Evolutionary conservation across 2,329 filamentous ascomycete genomes (phyloP).

Genomic region (Colletotrichum liriopes): DNA sequence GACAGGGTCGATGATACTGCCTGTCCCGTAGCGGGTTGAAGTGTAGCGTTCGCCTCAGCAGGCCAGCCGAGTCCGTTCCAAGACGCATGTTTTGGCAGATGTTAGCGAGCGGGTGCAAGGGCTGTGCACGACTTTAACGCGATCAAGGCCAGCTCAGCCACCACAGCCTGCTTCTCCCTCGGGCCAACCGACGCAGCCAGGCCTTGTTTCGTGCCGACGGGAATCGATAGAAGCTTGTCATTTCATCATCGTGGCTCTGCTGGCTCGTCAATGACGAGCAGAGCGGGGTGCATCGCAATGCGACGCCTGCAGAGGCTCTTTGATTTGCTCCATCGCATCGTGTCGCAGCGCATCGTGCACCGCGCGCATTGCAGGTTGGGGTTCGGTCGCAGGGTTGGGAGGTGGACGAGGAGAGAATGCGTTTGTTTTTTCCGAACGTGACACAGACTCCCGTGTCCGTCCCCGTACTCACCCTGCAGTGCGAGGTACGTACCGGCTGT

Average conservation of each 20-base stretch:
- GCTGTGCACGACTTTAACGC: constrained; percentile 34
- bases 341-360: neutral
- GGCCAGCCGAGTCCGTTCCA: neutral
- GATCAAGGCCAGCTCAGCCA: constrained; percentile 22
- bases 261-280: constrained; percentile 3
- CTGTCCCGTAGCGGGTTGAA: neutral
- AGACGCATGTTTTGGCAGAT: constrained; percentile 1
- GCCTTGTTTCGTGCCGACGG: constrained; percentile 29
- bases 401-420: neutral
- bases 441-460: constrained; percentile 10
- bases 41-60: constrained; percentile 10
- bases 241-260: constrained; percentile 23
- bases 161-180: constrained; percentile 28
- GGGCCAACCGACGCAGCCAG: constrained; percentile 32
- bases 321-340: constrained; percentile 4
- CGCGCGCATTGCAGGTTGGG: neutral
- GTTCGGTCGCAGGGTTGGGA: neutral
- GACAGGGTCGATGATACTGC: constrained; percentile 8
- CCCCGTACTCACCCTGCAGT: neutral
- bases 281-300: constrained; percentile 24
- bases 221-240: constrained; percentile 19
- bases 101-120: constrained; percentile 19
- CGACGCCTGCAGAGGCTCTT: constrained; percentile 2
- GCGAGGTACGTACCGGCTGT: neutral
- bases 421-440: neutral